These are phyloP conservation scores for Epichloe typhina DNA, from an alignment of 2,329 filamentous ascomycete genomes.

Conservation along the genomic window DNA sequence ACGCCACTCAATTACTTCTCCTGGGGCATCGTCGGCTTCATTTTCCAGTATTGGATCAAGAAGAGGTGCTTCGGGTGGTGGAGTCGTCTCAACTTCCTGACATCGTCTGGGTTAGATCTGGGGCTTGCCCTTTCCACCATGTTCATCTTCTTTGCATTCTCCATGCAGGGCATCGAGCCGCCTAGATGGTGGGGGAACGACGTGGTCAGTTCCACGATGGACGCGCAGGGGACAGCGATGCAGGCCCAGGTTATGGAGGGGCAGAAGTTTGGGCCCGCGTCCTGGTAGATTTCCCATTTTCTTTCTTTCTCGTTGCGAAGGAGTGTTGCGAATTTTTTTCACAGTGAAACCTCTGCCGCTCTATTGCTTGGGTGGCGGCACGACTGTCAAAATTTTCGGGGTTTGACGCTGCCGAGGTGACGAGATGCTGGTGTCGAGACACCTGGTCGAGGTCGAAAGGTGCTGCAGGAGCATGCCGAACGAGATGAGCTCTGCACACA, in stretches of 20 bases:
- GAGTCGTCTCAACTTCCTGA: conserved; percentile 60
- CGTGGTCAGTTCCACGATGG: conserved; percentile 46
- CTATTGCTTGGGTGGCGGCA: not conserved
- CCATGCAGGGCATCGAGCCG: conserved; percentile 45
- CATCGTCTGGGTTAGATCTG: conserved; percentile 55
- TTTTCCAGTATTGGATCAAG: conserved; percentile 58
- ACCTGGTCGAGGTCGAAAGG: conserved; percentile 17
- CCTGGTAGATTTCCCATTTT: conserved; percentile 26
- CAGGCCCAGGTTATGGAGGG: conserved; percentile 38
- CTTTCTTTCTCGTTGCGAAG: not conserved
- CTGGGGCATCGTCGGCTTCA: conserved; percentile 58
- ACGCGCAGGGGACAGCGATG: conserved; percentile 46
- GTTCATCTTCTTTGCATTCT: conserved; percentile 57
- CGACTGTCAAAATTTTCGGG: not conserved
- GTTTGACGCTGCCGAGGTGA: not conserved
- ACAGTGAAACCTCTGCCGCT: not conserved
- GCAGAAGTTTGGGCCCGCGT: conserved; percentile 46
- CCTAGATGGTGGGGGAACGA: conserved; percentile 60
- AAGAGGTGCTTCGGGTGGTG: conserved; percentile 55
- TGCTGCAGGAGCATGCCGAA: conserved; percentile 24
- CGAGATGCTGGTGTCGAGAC: conserved; percentile 2
- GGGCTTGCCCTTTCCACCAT: conserved; percentile 55
- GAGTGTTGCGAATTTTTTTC: no score
- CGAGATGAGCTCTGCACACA: conserved; percentile 23
- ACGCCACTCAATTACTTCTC: conserved; percentile 61